phyloP scores from a whole-genome alignment of 2,329 filamentous ascomycete species.

The Pseudopithomyces maydicus region DNA sequence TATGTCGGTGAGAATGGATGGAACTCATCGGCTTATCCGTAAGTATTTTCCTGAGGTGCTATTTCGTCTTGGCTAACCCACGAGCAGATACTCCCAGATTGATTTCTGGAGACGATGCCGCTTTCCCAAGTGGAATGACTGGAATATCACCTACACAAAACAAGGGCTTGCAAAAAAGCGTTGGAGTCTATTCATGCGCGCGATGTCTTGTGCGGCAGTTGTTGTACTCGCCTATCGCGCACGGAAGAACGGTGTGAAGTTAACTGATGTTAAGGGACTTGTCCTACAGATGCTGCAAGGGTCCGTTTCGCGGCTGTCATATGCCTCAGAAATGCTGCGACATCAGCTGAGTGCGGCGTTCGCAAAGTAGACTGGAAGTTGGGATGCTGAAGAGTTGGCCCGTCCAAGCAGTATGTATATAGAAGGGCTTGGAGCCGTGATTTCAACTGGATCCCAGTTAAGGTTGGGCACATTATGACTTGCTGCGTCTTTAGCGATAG shows the following conservation, averaged over 20 bases:
- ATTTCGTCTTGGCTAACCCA: slow-evolving; percentile 1
- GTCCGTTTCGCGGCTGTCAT: slow-evolving; percentile 8
- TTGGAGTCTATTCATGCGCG: slow-evolving; percentile 17
- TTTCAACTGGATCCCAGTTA: no score
- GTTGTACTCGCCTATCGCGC: slow-evolving; percentile 31
- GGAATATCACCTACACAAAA: slow-evolving; percentile 57
- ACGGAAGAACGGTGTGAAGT: slow-evolving; percentile 26
- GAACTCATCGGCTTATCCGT: slow-evolving; percentile 72
- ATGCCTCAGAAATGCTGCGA: slow-evolving; percentile 10
- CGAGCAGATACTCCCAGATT: slow-evolving; percentile 54
- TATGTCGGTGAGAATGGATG: slow-evolving; percentile 75
- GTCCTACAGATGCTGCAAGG: slow-evolving; percentile 16
- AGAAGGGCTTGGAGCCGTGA: no score
- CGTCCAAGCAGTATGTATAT: no score
- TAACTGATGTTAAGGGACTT: slow-evolving; percentile 25
- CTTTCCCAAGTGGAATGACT: slow-evolving; percentile 61
- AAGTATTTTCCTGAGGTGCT: slow-evolving; percentile 26
- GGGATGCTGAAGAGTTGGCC: not conserved
- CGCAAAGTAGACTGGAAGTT: not conserved
- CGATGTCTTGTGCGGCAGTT: slow-evolving; percentile 24
- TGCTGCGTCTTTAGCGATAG: no score
- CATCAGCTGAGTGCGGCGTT: slow-evolving; percentile 4
- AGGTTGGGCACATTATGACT: no score
- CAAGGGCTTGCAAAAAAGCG: slow-evolving; percentile 51
- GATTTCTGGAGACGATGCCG: slow-evolving; percentile 57